These are phyloP conservation scores for Vitis hybrid DNA, from an alignment of 177 flowering plant genomes.

Conservation along the genomic window DNA sequence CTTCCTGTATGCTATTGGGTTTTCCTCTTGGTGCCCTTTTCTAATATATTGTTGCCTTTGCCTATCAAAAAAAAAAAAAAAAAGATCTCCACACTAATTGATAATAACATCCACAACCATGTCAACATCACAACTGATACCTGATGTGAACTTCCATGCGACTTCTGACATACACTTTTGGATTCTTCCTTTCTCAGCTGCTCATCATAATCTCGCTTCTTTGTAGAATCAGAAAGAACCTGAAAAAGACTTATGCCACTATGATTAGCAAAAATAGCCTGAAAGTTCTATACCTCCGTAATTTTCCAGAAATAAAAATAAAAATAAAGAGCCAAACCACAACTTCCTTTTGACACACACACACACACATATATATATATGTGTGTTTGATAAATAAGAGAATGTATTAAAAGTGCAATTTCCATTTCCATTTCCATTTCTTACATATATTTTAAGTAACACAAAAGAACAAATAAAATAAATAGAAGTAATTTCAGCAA, in stretches of 20 bases:
- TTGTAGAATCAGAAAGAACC: constrained; percentile 89
- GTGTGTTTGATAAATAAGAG: too few relatives aligned
- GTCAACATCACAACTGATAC: constrained; percentile 33
- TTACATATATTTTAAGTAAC: neutral
- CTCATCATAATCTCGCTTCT: constrained; percentile 94
- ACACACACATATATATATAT: neutral
- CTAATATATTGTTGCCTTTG: too few relatives aligned
- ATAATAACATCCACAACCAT: neutral
- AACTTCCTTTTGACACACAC: neutral
- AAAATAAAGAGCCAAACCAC: constrained; percentile 5
- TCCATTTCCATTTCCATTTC: too few relatives aligned
- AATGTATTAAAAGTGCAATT: too few relatives aligned
- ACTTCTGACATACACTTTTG: constrained; percentile 55
- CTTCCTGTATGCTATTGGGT: too few relatives aligned
- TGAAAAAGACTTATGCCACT: constrained; percentile 24
- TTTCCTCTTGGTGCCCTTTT: too few relatives aligned
- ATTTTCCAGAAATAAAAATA: constrained; percentile 3
- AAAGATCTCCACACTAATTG: neutral
- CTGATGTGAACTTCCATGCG: constrained; percentile 62
- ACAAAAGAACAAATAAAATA: neutral
- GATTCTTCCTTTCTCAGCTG: constrained; percentile 88
- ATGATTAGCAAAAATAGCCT: neutral
- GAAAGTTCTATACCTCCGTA: too few relatives aligned
- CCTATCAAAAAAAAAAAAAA: too few relatives aligned
- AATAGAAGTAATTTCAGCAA: neutral